Percentiles rank a stretch among this genome's conserved stretches.
phyloP scores from a whole-genome alignment of 2,329 filamentous ascomycete species.

The Atkinsonella texensis region DNA sequence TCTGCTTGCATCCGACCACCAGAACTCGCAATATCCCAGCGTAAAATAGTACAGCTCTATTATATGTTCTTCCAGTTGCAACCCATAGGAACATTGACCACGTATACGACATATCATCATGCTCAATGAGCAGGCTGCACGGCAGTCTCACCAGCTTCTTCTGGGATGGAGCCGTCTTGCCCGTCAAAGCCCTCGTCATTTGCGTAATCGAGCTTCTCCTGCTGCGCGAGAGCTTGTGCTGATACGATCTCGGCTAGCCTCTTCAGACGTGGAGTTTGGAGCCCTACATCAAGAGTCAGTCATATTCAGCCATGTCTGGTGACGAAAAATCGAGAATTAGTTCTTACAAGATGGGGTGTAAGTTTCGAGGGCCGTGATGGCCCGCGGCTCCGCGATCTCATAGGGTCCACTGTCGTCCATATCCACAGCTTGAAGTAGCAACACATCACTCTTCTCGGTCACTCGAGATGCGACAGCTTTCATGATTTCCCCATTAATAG shows the following conservation, averaged over 20 bases:
- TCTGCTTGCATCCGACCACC: background rate
- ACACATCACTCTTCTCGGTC: slow-evolving; percentile 94
- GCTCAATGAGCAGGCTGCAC: slow-evolving; percentile 4
- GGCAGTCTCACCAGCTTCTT: slow-evolving; percentile 39
- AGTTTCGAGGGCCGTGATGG: slow-evolving; percentile 92
- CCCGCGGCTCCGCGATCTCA: slow-evolving; percentile 92
- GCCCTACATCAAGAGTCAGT: slow-evolving; percentile 46
- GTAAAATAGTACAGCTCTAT: slow-evolving; percentile 4
- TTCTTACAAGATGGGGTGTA: slow-evolving; percentile 91
- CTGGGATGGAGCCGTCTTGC: slow-evolving; percentile 33
- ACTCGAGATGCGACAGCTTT: slow-evolving; percentile 95
- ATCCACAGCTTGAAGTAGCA: slow-evolving; percentile 86
- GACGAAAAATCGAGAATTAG: background rate
- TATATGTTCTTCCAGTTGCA: slow-evolving; percentile 2
- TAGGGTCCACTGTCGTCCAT: slow-evolving; percentile 99
- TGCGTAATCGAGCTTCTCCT: slow-evolving; percentile 64
- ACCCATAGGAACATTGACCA: slow-evolving; percentile 2
- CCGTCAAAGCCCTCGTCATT: slow-evolving; percentile 33
- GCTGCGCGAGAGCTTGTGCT: slow-evolving; percentile 88
- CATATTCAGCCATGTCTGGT: background rate
- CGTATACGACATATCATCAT: slow-evolving; percentile 2
- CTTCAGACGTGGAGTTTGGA: slow-evolving; percentile 91
- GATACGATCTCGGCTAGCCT: slow-evolving; percentile 96
- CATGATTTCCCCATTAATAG: slow-evolving; percentile 99
- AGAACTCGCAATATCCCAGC: background rate